phyloP scores from a whole-genome alignment of 441 rosid genomes.

The Kokia cookei region DNA sequence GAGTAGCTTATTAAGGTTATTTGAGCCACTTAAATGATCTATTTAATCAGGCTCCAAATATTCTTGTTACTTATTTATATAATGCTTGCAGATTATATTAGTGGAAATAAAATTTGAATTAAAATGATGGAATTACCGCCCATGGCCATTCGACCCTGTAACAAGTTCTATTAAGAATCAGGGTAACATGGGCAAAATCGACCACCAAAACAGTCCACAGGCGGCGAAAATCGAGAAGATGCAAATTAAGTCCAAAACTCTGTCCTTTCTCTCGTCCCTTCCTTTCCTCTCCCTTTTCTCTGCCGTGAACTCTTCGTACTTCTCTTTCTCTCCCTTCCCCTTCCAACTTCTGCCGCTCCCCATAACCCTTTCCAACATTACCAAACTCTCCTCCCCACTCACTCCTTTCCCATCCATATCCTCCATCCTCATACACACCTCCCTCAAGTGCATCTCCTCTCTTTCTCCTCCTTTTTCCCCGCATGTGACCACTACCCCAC shows the following conservation, averaged over 20 bases:
- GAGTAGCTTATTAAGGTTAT: too few species aligned
- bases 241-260: constrained; percentile 33
- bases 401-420: constrained; percentile 69
- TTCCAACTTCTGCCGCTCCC: constrained; percentile 26
- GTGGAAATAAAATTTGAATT: too few species aligned
- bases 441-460: constrained; percentile 62
- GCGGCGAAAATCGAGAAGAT: neutral
- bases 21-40: too few species aligned
- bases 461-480: constrained; percentile 44
- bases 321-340: constrained; percentile 20
- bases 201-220: neutral
- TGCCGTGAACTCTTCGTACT: constrained; percentile 30
- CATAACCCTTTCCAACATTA: constrained; percentile 41
- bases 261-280: constrained; percentile 28
- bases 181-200: neutral
- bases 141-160: neutral
- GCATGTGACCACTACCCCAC: constrained; percentile 53
- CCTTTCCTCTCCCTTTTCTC: constrained; percentile 28
- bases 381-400: constrained; percentile 67
- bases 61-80: too few species aligned
- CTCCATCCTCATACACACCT: constrained; percentile 59
- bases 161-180: too few species aligned
- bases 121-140: too few species aligned
- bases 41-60: too few species aligned
- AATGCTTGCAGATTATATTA: too few species aligned